These are phyloP conservation scores for Tetragonia tetragonoides DNA, from an alignment of 148 eudicot genomes.

Conservation along the genomic window DNA sequence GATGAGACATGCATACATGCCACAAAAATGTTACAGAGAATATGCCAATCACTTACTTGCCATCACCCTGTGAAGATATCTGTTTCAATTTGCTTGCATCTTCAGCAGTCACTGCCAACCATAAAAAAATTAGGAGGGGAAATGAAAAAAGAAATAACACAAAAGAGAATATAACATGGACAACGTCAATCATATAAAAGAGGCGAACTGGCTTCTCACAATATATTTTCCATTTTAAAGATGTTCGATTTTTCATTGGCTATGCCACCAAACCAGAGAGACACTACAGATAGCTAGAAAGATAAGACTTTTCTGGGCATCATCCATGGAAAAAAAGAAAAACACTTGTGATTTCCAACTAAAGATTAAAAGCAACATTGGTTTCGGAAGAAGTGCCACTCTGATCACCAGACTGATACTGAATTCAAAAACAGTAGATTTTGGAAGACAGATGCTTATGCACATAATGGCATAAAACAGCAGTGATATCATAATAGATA, in stretches of 20 bases:
- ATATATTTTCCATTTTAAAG: too few species aligned
- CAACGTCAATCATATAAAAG: not conserved
- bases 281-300: not conserved
- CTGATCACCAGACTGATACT: not conserved
- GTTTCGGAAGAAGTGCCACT: not conserved
- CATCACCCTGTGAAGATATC: not conserved
- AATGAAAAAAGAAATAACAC: not conserved
- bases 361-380: not conserved
- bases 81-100: not conserved
- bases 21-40: not conserved
- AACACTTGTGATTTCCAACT: not conserved
- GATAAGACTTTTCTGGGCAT: not conserved
- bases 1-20: not conserved
- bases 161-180: not conserved
- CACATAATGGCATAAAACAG: too few species aligned
- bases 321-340: not conserved
- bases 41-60: slow-evolving; percentile 17
- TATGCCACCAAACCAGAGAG: not conserved
- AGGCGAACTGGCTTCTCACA: too few species aligned
- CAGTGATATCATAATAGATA: too few species aligned
- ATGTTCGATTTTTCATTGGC: too few species aligned
- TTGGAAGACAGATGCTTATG: not conserved
- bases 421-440: not conserved
- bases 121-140: too few species aligned
- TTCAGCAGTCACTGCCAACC: slow-evolving; percentile 5